Evolutionary conservation across 192 early-diverging fungal species (phyloP).

Genomic region (Paraglomus occultum): DNA sequence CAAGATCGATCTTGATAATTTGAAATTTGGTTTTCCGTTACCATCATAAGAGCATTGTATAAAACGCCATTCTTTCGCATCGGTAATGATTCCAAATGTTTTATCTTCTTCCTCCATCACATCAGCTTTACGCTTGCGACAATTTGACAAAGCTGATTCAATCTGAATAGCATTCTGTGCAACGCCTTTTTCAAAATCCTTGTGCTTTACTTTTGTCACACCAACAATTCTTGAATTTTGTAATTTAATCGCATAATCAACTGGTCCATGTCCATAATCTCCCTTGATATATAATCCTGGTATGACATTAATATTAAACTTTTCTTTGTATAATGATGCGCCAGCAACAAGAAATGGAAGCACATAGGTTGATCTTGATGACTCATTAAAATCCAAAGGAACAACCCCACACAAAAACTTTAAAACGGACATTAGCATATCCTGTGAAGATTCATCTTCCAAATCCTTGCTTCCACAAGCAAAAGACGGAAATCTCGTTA

Average conservation of each 20-base stretch:
- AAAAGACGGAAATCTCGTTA: background rate
- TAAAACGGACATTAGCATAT: too few relatives aligned
- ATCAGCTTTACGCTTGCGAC: slow-evolving; percentile 29
- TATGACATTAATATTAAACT: too few relatives aligned
- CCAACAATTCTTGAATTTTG: slow-evolving; percentile 7
- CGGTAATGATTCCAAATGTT: slow-evolving; percentile 38
- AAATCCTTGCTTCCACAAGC: slow-evolving; percentile 4
- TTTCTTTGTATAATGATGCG: too few relatives aligned
- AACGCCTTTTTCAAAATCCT: slow-evolving; percentile 31
- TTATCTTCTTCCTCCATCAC: slow-evolving; percentile 11
- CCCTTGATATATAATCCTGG: background rate
- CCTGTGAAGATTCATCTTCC: background rate
- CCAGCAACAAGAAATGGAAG: too few relatives aligned
- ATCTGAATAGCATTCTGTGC: slow-evolving; percentile 35
- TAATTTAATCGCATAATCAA: too few relatives aligned
- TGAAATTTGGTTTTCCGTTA: too few relatives aligned
- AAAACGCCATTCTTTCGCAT: slow-evolving; percentile 31
- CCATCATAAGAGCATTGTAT: slow-evolving; percentile 2
- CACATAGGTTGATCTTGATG: background rate
- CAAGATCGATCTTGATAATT: too few relatives aligned
- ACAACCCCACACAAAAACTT: too few relatives aligned
- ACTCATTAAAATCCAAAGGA: too few relatives aligned
- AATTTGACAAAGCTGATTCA: slow-evolving; percentile 33
- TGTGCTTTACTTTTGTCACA: slow-evolving; percentile 30
- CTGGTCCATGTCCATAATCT: background rate